These are phyloP conservation scores for Aspergillus biplanus DNA, from an alignment of 495 filamentous ascomycete genomes.

Conservation along the genomic window DNA sequence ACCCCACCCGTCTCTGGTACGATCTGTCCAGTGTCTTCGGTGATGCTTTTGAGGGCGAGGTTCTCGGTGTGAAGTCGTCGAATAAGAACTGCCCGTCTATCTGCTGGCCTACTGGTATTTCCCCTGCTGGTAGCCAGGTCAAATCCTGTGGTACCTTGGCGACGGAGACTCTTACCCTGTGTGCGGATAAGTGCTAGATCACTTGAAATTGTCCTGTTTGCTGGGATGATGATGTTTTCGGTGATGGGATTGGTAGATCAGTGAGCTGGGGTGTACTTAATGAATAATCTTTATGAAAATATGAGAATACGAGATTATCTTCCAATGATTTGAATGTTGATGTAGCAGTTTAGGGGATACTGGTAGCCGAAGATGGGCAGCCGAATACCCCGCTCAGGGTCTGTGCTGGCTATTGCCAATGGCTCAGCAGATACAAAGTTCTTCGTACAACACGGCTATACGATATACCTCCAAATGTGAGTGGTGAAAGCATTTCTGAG, in stretches of 20 bases:
- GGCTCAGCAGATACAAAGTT: too few relatives aligned
- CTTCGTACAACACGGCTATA: neutral
- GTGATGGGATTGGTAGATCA: too few relatives aligned
- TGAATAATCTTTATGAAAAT: neutral
- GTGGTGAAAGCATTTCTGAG: too few relatives aligned
- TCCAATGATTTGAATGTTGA: too few relatives aligned
- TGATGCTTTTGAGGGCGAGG: slow-evolving; percentile 54
- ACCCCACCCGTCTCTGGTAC: slow-evolving; percentile 55
- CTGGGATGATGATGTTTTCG: too few relatives aligned
- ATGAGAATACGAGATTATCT: neutral
- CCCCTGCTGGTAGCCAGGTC: slow-evolving; percentile 55
- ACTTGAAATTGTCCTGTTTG: neutral
- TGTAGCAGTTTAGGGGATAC: too few relatives aligned
- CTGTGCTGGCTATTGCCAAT: neutral
- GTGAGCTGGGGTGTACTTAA: neutral
- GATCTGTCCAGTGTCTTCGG: slow-evolving; percentile 61
- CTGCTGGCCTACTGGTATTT: slow-evolving; percentile 52
- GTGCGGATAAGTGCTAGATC: slow-evolving; percentile 33
- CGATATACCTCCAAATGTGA: too few relatives aligned
- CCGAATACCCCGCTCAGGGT: too few relatives aligned
- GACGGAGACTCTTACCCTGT: slow-evolving; percentile 39
- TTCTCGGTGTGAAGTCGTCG: slow-evolving; percentile 43
- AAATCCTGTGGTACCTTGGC: slow-evolving; percentile 45
- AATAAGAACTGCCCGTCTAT: slow-evolving; percentile 48
- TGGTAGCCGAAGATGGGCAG: too few relatives aligned